These are phyloP conservation scores for Nigrograna mackinnonii DNA, from an alignment of 2,329 filamentous ascomycete genomes.

Conservation along the genomic window DNA sequence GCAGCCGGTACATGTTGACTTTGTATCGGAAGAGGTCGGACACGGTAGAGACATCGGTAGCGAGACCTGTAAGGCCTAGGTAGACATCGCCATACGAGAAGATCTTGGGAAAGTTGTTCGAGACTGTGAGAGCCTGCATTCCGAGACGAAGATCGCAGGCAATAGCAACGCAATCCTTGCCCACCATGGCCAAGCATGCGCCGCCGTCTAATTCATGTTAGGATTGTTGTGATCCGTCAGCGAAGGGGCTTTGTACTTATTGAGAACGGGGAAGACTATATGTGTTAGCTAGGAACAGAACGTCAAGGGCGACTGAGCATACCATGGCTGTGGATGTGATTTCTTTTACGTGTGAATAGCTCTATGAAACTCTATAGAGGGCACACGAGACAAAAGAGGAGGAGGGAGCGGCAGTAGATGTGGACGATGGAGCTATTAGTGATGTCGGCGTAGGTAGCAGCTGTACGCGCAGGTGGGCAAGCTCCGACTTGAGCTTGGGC, in stretches of 20 bases:
- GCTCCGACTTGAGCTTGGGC: slow-evolving; percentile 10
- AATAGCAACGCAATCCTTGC: slow-evolving; percentile 99
- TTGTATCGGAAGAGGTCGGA: slow-evolving; percentile 99
- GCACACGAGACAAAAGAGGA: too few species aligned
- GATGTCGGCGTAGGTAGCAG: slow-evolving; percentile 23
- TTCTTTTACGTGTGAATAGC: too few species aligned
- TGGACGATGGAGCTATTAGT: slow-evolving; percentile 14
- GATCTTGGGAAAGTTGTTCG: slow-evolving; percentile 99
- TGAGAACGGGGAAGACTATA: slow-evolving; percentile 85
- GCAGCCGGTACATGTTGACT: slow-evolving; percentile 99
- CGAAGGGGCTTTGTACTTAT: slow-evolving; percentile 69
- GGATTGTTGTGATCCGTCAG: slow-evolving; percentile 3
- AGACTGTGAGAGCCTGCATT: slow-evolving; percentile 93
- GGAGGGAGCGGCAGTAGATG: background rate
- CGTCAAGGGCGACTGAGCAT: slow-evolving; percentile 22
- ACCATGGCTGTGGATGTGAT: slow-evolving; percentile 39
- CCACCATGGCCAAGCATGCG: slow-evolving; percentile 97
- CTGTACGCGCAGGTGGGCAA: slow-evolving; percentile 10
- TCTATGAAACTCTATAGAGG: too few species aligned
- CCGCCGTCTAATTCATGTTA: slow-evolving; percentile 66
- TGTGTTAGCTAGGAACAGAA: slow-evolving; percentile 33
- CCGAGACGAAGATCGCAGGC: slow-evolving; percentile 98
- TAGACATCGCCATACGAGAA: slow-evolving; percentile 97
- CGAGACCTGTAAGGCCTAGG: slow-evolving; percentile 92
- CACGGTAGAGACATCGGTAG: slow-evolving; percentile 93